Conservation (phyloP, 345 rosid genomes). For the Salix caprea region DNA sequence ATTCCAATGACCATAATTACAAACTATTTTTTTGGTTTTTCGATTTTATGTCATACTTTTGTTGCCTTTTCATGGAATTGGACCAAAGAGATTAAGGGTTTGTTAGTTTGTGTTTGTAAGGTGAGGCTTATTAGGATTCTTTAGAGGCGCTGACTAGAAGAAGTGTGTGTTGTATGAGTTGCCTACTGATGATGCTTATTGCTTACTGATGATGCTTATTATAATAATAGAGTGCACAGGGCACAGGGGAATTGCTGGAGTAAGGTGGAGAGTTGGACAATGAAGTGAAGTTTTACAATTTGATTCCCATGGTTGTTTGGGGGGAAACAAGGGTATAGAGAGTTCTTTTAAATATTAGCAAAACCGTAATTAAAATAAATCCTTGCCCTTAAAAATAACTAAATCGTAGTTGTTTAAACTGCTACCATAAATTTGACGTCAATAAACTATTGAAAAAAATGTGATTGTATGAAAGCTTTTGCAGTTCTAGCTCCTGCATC, state of each 20-base stretch:
- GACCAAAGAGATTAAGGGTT: neutral
- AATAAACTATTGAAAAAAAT: too few relatives aligned
- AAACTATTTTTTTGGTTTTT: too few relatives aligned
- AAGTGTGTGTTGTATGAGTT: neutral
- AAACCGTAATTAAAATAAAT: too few relatives aligned
- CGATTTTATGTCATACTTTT: too few relatives aligned
- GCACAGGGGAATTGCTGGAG: neutral
- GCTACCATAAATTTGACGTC: too few relatives aligned
- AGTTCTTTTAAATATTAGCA: too few relatives aligned
- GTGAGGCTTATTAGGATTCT: neutral
- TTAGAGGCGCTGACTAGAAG: neutral
- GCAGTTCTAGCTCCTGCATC: too few relatives aligned
- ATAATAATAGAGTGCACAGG: neutral
- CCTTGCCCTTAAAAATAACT: too few relatives aligned
- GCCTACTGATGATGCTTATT: neutral
- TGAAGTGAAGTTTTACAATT: neutral
- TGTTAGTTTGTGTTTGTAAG: neutral
- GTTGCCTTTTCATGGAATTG: neutral
- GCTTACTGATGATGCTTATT: neutral
- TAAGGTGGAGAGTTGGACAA: neutral
- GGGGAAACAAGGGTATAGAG: neutral
- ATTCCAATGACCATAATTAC: neutral
- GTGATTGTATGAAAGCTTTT: too few relatives aligned
- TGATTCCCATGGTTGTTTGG: neutral
- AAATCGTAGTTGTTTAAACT: too few relatives aligned